These are phyloP conservation scores for Chamaecyparis obtusa DNA, from an alignment of 75 land plant genomes.

Conservation along the genomic window DNA sequence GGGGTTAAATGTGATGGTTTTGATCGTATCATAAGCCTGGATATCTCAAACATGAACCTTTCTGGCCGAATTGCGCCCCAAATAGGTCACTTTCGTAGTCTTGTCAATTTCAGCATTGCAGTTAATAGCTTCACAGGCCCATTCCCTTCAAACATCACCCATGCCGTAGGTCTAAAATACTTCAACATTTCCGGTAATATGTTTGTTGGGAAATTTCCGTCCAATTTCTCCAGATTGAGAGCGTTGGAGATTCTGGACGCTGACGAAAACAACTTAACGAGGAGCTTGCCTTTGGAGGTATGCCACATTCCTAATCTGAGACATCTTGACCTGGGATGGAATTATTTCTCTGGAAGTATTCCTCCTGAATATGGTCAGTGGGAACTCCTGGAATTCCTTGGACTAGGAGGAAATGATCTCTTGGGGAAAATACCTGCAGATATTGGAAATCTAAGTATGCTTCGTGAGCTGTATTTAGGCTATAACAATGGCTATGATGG, in stretches of 20 bases:
- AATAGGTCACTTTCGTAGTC: constrained; percentile 37
- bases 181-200: constrained; percentile 83
- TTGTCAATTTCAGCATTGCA: constrained; percentile 47
- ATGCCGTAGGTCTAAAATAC: constrained; percentile 26
- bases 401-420: no score
- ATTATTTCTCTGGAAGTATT: constrained; percentile 77
- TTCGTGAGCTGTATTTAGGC: constrained; percentile 62
- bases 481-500: constrained; percentile 70
- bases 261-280: constrained; percentile 84
- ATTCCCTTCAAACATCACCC: constrained; percentile 52
- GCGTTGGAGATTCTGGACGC: constrained; percentile 50
- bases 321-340: constrained; percentile 83
- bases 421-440: no score
- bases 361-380: constrained; percentile 65
- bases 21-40: constrained; percentile 32
- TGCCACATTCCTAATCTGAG: constrained; percentile 36
- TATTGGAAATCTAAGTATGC: no score
- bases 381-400: constrained; percentile 58
- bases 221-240: constrained; percentile 33
- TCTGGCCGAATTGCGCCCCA: constrained; percentile 46
- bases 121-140: constrained; percentile 52
- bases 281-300: constrained; percentile 52
- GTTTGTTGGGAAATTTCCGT: constrained; percentile 77
- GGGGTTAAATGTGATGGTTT: constrained; percentile 44
- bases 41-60: constrained; percentile 56